Percentiles rank a stretch among this genome's conserved stretches.
Conservation (phyloP, 75 land plant species). For the Isoetes taiwanensis region DNA sequence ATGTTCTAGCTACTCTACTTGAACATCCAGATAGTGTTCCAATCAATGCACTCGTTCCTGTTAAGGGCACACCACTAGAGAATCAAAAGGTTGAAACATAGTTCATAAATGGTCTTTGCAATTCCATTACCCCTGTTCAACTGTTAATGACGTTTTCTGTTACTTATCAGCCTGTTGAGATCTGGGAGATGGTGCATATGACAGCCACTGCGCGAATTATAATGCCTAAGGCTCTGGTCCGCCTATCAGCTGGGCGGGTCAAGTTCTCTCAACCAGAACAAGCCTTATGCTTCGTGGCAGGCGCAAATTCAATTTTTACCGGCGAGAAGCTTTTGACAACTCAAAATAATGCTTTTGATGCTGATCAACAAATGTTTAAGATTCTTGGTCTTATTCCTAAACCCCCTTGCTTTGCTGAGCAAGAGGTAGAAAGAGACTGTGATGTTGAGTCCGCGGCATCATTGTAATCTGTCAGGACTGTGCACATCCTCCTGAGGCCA, state of each 20-base stretch:
- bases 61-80: conserved; percentile 96
- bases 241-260: conserved; percentile 93
- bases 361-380: conserved; percentile 88
- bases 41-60: conserved; percentile 89
- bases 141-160: no score
- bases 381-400: conserved; percentile 83
- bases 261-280: conserved; percentile 91
- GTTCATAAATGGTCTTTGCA: neutral
- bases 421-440: no score
- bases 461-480: no score
- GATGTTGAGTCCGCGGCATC: no score
- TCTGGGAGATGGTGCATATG: conserved; percentile 99
- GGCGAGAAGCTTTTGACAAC: conserved; percentile 95
- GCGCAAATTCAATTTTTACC: conserved; percentile 96
- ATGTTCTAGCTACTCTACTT: conserved; percentile 95
- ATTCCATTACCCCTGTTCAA: neutral
- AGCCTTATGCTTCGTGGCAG: conserved; percentile 91
- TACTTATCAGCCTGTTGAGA: conserved; percentile 82
- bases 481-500: no score
- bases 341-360: conserved; percentile 87
- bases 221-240: conserved; percentile 98
- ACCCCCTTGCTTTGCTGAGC: conserved; percentile 52
- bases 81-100: conserved; percentile 66
- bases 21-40: conserved; percentile 99
- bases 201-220: conserved; percentile 89